Evolutionary conservation across 805 yeast genomes (phyloP).

Genomic region (Suhomyces vadensis): DNA sequence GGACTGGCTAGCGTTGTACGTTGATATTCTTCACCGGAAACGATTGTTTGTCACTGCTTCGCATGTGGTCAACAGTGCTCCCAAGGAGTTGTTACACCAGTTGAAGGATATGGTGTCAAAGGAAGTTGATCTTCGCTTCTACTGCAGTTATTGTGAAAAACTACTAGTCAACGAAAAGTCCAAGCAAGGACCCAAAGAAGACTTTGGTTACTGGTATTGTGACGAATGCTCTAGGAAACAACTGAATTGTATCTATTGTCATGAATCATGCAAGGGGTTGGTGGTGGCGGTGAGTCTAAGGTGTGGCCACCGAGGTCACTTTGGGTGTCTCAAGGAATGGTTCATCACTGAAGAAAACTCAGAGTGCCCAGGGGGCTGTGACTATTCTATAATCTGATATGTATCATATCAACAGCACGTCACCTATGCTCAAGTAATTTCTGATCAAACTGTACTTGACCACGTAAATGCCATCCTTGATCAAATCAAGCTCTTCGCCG

Average conservation of each 20-base stretch:
- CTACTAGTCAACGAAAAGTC: conserved; percentile 60
- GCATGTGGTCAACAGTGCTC: conserved; percentile 48
- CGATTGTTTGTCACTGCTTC: conserved; percentile 60
- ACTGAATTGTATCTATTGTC: conserved; percentile 75
- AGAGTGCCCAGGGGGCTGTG: conserved; percentile 84
- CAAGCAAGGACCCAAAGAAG: conserved; percentile 31
- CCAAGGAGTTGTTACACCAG: conserved; percentile 27
- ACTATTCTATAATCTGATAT: conserved; percentile 16
- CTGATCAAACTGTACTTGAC: conserved; percentile 56
- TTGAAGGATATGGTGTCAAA: conserved; percentile 34
- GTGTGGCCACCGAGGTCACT: conserved; percentile 91
- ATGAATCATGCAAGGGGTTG: conserved; percentile 73
- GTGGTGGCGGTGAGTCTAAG: conserved; percentile 54
- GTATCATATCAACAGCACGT: conserved; percentile 34
- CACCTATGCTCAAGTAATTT: conserved; percentile 37
- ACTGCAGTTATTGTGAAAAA: conserved; percentile 61
- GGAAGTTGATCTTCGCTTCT: conserved; percentile 45
- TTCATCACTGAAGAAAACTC: conserved; percentile 59
- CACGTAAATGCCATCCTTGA: conserved; percentile 69
- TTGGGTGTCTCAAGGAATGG: conserved; percentile 79
- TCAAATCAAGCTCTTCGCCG: conserved; percentile 42
- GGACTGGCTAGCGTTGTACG: conserved; percentile 58
- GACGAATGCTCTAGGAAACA: conserved; percentile 61
- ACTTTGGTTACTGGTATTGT: conserved; percentile 84
- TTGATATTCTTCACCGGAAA: conserved; percentile 52